Conservation (phyloP, 2,329 filamentous ascomycete species). For the Byssochlamys sp. region DNA sequence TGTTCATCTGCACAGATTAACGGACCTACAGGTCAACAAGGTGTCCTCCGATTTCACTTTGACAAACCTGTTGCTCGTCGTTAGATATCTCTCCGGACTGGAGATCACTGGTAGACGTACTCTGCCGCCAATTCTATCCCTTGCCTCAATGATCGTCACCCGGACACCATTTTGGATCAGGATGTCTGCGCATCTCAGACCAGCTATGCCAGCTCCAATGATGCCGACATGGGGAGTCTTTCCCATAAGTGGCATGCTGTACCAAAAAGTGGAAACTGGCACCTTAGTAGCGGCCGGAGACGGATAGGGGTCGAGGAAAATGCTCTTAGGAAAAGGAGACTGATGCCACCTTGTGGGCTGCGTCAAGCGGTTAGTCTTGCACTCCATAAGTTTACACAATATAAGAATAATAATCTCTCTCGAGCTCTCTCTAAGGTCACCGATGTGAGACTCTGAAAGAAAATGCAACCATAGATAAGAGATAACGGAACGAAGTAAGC, state of each 20-base stretch:
- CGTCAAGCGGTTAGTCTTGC: slow-evolving; percentile 8
- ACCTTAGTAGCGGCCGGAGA: slow-evolving; percentile 7
- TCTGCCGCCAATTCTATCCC: slow-evolving; percentile 50
- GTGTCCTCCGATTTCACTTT: slow-evolving; percentile 40
- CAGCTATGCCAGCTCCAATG: slow-evolving; percentile 52
- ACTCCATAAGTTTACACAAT: slow-evolving; percentile 5
- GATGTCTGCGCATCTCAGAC: slow-evolving; percentile 50
- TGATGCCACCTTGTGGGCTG: slow-evolving; percentile 4
- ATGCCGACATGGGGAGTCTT: slow-evolving; percentile 45
- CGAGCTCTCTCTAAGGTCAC: too few species aligned
- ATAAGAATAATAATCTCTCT: background rate
- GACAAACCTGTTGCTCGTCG: slow-evolving; percentile 35
- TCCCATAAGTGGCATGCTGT: slow-evolving; percentile 19
- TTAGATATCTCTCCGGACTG: slow-evolving; percentile 1
- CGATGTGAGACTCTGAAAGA: background rate
- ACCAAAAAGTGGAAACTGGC: slow-evolving; percentile 3
- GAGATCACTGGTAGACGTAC: slow-evolving; percentile 27
- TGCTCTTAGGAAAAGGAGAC: slow-evolving; percentile 1
- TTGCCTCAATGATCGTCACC: slow-evolving; percentile 53
- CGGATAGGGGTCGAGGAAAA: slow-evolving; percentile 1
- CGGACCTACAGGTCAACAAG: slow-evolving; percentile 47
- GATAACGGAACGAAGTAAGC: background rate
- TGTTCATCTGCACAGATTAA: background rate
- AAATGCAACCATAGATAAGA: background rate
- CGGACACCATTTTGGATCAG: slow-evolving; percentile 45